A percentile compares a stretch with the other conserved stretches of the same genome.
Evolutionary conservation across 2,329 filamentous ascomycete genomes (phyloP).

Genomic region (Fusarium neocosmosporiellum): DNA sequence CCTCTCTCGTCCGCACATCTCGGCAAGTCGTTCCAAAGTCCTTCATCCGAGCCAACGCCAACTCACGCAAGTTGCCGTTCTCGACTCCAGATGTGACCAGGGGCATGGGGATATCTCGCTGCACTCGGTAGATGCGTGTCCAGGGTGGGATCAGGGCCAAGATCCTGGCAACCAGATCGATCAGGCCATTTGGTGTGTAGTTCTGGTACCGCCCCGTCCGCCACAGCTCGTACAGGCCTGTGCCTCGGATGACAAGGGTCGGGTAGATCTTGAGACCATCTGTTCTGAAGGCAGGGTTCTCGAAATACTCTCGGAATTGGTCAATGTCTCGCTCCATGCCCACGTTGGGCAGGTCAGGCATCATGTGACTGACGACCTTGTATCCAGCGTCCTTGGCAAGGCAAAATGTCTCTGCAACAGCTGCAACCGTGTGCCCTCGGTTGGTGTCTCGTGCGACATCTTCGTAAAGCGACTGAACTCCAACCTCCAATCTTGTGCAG

Average conservation of each 20-base stretch:
- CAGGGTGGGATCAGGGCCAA: constrained; percentile 94
- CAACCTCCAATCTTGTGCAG: constrained; percentile 92
- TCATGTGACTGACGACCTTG: constrained; percentile 99
- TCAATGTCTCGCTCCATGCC: constrained; percentile 98
- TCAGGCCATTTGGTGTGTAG: constrained; percentile 96
- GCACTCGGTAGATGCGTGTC: constrained; percentile 98
- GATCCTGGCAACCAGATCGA: constrained; percentile 96
- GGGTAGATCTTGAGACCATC: constrained; percentile 99
- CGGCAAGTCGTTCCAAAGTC: constrained; percentile 98
- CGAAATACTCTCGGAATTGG: constrained; percentile 98
- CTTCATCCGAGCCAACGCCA: constrained; percentile 97
- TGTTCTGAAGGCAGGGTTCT: constrained; percentile 94
- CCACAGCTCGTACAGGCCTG: constrained; percentile 97
- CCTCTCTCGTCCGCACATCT: constrained; percentile 94
- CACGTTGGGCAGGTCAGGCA: constrained; percentile 97
- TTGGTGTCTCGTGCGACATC: constrained; percentile 99
- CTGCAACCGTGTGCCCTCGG: constrained; percentile 92
- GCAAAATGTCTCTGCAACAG: constrained; percentile 96
- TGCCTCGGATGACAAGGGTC: constrained; percentile 95
- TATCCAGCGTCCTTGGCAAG: constrained; percentile 98
- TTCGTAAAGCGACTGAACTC: constrained; percentile 96
- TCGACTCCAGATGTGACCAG: constrained; percentile 98
- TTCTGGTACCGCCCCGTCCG: constrained; percentile 97
- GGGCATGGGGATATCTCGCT: constrained; percentile 99
- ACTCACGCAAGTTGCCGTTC: constrained; percentile 94